Evolutionary conservation across 768 basidiomycete genomes (phyloP).

Genomic region (Tulasnella sp.): DNA sequence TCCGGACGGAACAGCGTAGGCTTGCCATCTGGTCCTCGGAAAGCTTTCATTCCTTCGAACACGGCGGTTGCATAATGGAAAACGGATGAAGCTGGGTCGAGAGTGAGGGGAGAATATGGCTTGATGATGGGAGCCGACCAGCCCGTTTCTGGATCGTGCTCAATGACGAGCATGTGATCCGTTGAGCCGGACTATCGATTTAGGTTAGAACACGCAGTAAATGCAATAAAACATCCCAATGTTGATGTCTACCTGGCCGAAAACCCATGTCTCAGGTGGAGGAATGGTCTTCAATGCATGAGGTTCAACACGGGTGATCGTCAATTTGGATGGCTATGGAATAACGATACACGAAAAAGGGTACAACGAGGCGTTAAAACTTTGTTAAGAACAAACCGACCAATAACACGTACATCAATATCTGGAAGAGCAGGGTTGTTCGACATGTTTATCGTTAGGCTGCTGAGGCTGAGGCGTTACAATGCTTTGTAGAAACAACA

Average conservation of each 20-base stretch:
- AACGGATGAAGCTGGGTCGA: slow-evolving; percentile 76
- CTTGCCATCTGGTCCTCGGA: slow-evolving; percentile 60
- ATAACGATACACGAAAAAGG: background rate
- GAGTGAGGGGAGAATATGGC: slow-evolving; percentile 58
- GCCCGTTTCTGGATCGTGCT: slow-evolving; percentile 32
- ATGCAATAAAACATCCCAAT: background rate
- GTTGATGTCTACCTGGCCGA: slow-evolving; percentile 74
- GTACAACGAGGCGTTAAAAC: background rate
- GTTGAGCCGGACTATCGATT: slow-evolving; percentile 32
- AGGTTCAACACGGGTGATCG: background rate
- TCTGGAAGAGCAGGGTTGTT: background rate
- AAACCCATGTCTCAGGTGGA: slow-evolving; percentile 58
- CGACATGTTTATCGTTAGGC: background rate
- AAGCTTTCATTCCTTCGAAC: slow-evolving; percentile 96
- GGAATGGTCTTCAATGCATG: slow-evolving; percentile 43
- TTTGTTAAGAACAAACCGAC: background rate
- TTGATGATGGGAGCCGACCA: slow-evolving; percentile 70
- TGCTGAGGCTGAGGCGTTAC: background rate
- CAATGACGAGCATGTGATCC: slow-evolving; percentile 37
- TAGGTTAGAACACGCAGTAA: background rate
- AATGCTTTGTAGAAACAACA: background rate
- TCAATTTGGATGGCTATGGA: slow-evolving; percentile 13
- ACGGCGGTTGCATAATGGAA: slow-evolving; percentile 88
- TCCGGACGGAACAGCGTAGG: slow-evolving; percentile 87
- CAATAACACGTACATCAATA: background rate